Base-by-base conservation (phyloP, 2,329 filamentous ascomycete species). In the Arthrinium phaeospermum region DNA sequence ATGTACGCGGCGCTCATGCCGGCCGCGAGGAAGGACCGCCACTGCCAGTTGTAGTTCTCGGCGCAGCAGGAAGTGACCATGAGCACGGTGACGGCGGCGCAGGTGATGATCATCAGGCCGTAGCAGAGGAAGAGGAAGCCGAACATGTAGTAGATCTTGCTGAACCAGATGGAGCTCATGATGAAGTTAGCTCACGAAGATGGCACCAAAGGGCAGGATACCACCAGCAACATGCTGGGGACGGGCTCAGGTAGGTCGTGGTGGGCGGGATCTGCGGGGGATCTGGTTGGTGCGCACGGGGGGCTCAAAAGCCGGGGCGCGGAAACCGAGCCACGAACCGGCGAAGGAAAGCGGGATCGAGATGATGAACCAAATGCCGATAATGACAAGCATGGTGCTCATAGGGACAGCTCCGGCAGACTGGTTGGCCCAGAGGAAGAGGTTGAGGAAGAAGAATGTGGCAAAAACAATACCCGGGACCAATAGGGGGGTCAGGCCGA, bases 101-200 rank as follows among this genome's bases (percentile, higher is more conserved):
- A 95, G 0, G 96, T 98, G 78, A 98, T 93, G 77, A 98, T 94
- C 95, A 99, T 98, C 69, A 99, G 89, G 14, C 94, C 95, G 80
- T 98, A 99, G 87, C 95, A 98, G 72, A 99, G 89, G 87, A 99
- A 99, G 47, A 99, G 86, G 88, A 99, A 99, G 30, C 96, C 96
- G 79, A 99, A 99, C 96, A 99, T 99, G 89, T 99, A 99, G 88
- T 99, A 99, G 76, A 99, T 96, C 84, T 96, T 94, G 86, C 92
- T 96, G 84, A 97, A 98, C 96, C 96, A 99, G 81, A 99, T 96
- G 37, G 94, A 97, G 84, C 92, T 97, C 94, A 99, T 97, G 86
- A 99, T 98, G 84, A 98, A 98, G 88, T 98, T 98, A 99, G 91
- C 85, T 99, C 67, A 98, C 95, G 76, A 98, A 98, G 80, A 99